Base-by-base conservation (phyloP, 345 rosid species). In the Eucalyptus sp. region DNA sequence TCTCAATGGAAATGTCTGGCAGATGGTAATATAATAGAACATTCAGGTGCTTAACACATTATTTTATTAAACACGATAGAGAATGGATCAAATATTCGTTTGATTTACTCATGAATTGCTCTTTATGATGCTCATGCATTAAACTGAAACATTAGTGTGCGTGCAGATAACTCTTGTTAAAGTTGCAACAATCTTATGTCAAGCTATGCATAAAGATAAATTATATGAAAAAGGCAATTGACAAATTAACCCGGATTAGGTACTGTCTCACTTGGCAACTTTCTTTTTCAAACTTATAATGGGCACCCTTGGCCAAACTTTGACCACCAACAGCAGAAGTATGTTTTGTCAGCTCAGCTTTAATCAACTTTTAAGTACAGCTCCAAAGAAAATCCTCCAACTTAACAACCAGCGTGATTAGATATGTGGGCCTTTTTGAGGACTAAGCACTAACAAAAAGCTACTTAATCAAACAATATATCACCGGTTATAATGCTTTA, bases 361-460 rank as follows among this genome's bases (percentile, higher is more conserved):
- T 88, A 44, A 88, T 81, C 25, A 54, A 37, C 89, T 88, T 88
- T 88, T 56, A 88, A 83, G 86, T 51, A 83, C 76, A 83, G 58
- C 60, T 64, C 64, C 58, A 83, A 88, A 68, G 64, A 52, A 44
- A 79, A 37, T 83, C 64, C 89, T 56, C 86, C 86, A 54, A 88
- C 87, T 52, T 88, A 81, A 83, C 89, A 88, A 88, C 89, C 87
- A 88, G n/a, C 87, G 58, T 44, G 80, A 83, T 83, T 88, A 83
- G 89, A 81, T 88, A 27, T 56, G 89, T 88, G 89, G 89, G 89
- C 89, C 89, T 58, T 7, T 87, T 13, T 68, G 11, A 54, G 33
- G 84, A 43, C 41, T 13, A 24, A 54, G 56, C 80, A 50, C 17
- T 62, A 49, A 87, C 46, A 49, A 81, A 41, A 43, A 87, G 58